A percentile compares a stretch with the other conserved stretches of the same genome.
Evolutionary conservation across 169 alveolate genomes (phyloP).

Genomic region (Toxoplasma gondii): DNA sequence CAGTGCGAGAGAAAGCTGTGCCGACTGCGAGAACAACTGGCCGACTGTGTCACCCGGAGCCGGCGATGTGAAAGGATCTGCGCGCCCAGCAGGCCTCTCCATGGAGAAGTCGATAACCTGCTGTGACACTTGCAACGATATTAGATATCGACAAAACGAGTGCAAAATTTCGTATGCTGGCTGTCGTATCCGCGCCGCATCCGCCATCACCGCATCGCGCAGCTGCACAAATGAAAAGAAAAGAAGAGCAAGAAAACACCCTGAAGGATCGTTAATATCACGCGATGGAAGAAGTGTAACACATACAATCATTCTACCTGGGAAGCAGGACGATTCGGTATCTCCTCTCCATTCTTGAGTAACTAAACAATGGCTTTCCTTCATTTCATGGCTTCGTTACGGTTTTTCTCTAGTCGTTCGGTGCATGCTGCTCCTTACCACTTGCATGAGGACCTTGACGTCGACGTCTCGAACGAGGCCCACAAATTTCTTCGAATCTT

Average conservation of each 20-base stretch:
- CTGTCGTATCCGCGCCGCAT: not conserved
- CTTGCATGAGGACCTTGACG: not conserved
- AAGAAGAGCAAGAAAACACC: not conserved
- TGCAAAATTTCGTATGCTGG: slow-evolving; percentile 24
- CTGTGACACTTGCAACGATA: not conserved
- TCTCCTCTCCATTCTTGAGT: not conserved
- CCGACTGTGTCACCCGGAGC: slow-evolving; percentile 6
- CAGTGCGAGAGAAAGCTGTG: not conserved
- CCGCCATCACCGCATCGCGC: slow-evolving; percentile 1
- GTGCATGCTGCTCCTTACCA: not conserved
- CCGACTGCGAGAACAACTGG: not conserved
- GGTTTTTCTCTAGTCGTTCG: not conserved
- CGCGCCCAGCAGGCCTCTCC: not conserved
- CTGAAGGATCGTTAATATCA: not conserved
- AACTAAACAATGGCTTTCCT: not conserved
- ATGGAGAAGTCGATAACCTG: not conserved
- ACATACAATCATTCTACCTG: not conserved
- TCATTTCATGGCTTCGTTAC: not conserved
- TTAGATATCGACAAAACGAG: not conserved
- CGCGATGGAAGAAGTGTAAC: not conserved
- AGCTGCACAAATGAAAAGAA: not conserved
- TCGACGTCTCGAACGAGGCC: not conserved
- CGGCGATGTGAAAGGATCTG: not conserved
- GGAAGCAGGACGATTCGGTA: not conserved
- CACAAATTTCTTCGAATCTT: not conserved